Conservation (phyloP, 2,329 filamentous ascomycete genomes). For the Lachnellula cervina region DNA sequence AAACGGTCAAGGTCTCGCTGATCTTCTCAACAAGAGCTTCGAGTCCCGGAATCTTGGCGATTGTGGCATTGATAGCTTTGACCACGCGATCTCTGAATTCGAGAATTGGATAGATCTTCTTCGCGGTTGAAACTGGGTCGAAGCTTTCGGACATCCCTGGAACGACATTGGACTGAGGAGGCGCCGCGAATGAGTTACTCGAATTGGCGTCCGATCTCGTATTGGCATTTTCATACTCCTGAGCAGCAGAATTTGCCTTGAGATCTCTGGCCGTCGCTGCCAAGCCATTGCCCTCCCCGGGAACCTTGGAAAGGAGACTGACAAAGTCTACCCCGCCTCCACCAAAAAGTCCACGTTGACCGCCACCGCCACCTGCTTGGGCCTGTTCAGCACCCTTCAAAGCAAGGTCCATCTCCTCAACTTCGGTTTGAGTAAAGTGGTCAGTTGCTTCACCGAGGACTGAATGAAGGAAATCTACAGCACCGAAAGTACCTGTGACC, state of each 20-base stretch:
- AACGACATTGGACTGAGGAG: slow-evolving; percentile 41
- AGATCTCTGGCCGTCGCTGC: slow-evolving; percentile 62
- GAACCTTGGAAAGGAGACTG: slow-evolving; percentile 69
- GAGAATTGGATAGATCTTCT: slow-evolving; percentile 90
- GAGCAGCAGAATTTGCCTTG: slow-evolving; percentile 55
- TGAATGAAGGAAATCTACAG: slow-evolving; percentile 79
- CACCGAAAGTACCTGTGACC: slow-evolving; percentile 72
- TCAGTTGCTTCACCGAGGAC: slow-evolving; percentile 70
- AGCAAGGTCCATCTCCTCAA: slow-evolving; percentile 73
- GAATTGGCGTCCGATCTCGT: slow-evolving; percentile 32
- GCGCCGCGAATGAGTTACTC: slow-evolving; percentile 20
- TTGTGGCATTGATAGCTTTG: slow-evolving; percentile 74
- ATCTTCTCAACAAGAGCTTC: slow-evolving; percentile 91
- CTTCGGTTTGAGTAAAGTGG: slow-evolving; percentile 79
- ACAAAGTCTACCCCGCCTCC: slow-evolving; percentile 55
- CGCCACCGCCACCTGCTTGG: slow-evolving; percentile 34
- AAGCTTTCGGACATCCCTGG: slow-evolving; percentile 72
- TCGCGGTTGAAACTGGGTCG: slow-evolving; percentile 70
- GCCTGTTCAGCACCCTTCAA: slow-evolving; percentile 61
- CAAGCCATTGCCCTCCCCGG: slow-evolving; percentile 61
- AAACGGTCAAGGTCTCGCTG: slow-evolving; percentile 85
- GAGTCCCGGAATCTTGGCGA: slow-evolving; percentile 87
- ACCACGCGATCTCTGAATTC: slow-evolving; percentile 93
- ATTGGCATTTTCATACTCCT: slow-evolving; percentile 53
- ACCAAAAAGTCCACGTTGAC: slow-evolving; percentile 34